A percentile compares a stretch with the other conserved stretches of the same genome.
phyloP scores from a whole-genome alignment of 768 basidiomycete genomes.

The Lentinula detonsa region DNA sequence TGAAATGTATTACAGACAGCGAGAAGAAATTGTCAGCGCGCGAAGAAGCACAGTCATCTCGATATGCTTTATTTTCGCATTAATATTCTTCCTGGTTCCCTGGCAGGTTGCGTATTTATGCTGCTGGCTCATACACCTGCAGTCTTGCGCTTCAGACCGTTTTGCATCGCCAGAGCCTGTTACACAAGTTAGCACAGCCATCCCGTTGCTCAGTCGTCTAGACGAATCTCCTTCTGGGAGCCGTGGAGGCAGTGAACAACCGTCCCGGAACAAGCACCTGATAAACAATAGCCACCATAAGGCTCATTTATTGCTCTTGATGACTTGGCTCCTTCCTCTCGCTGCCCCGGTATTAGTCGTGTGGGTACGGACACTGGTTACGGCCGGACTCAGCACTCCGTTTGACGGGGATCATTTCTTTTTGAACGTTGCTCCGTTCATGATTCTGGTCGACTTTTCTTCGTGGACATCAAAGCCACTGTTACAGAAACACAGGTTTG shows the following conservation, averaged over 20 bases:
- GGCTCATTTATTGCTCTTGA: conserved; percentile 60
- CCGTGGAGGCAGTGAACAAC: neutral
- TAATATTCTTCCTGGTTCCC: conserved; percentile 77
- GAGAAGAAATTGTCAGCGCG: conserved; percentile 27
- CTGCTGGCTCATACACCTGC: conserved; percentile 73
- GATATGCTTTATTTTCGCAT: conserved; percentile 50
- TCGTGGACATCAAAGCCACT: conserved; percentile 40
- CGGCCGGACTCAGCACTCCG: conserved; percentile 71
- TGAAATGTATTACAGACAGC: conserved; percentile 17
- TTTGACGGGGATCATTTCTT: conserved; percentile 81
- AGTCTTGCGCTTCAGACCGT: conserved; percentile 44
- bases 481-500: conserved; percentile 38
- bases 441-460: conserved; percentile 57
- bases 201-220: conserved; percentile 13
- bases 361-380: conserved; percentile 83
- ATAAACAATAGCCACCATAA: conserved; percentile 39
- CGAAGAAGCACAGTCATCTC: conserved; percentile 49
- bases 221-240: conserved; percentile 10
- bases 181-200: conserved; percentile 7
- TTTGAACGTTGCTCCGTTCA: conserved; percentile 55
- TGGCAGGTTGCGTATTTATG: conserved; percentile 91
- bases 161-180: conserved; percentile 5
- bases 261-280: conserved; percentile 1
- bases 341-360: conserved; percentile 75
- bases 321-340: conserved; percentile 79